A percentile compares a stretch with the other conserved stretches of the same genome.
These are phyloP conservation scores for Carallia brachiata DNA, from an alignment of 345 rosid genomes.

Conservation along the genomic window DNA sequence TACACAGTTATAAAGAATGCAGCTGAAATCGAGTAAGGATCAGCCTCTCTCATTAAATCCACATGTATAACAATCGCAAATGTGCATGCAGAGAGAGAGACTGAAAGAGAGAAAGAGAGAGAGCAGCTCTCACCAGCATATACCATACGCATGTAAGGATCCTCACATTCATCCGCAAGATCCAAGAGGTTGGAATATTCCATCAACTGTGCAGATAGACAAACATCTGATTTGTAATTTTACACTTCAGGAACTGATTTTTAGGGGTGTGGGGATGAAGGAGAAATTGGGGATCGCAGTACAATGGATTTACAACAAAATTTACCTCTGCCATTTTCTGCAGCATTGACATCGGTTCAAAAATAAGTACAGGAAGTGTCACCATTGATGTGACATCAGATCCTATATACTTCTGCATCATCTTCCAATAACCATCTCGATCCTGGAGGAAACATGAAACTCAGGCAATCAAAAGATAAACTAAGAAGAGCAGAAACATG, in stretches of 20 bases:
- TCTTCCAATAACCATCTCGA: constrained; percentile 86
- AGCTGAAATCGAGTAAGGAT: constrained; percentile 40
- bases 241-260: no score
- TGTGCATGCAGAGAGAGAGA: background rate
- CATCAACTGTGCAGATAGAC: constrained; percentile 55
- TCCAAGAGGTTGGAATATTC: constrained; percentile 80
- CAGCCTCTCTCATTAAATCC: background rate
- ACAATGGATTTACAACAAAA: background rate
- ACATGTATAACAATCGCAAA: background rate
- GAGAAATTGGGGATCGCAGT: no score
- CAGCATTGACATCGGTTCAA: constrained; percentile 94
- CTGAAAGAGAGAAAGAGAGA: background rate
- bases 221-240: constrained; percentile 1
- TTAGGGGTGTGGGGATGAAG: no score
- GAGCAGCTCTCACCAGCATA: constrained; percentile 57
- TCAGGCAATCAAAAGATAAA: background rate
- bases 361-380: constrained; percentile 86
- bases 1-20: constrained; percentile 91
- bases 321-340: constrained; percentile 96
- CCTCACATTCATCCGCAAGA: constrained; percentile 86
- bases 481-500: background rate
- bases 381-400: constrained; percentile 92
- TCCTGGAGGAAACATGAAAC: constrained; percentile 43
- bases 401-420: constrained; percentile 90
- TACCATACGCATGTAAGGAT: constrained; percentile 83